phyloP scores from a whole-genome alignment of 345 rosid genomes.

The Nephelium lappaceum region DNA sequence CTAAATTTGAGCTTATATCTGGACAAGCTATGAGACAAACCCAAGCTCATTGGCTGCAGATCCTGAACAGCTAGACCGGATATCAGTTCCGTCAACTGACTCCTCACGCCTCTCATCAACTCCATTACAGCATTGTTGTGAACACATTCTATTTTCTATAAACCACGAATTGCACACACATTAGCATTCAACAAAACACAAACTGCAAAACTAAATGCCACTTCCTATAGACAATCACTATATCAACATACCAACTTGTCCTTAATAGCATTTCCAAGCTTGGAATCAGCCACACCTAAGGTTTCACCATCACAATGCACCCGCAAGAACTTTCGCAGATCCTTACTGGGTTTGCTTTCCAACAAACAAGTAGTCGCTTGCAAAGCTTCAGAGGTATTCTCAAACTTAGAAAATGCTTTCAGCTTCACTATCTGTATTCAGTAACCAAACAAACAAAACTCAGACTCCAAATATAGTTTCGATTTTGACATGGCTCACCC shows the following conservation, averaged over 20 bases:
- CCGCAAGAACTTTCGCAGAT: conserved; percentile 77
- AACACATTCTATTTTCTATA: conserved; percentile 90
- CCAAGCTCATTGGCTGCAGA: conserved; percentile 94
- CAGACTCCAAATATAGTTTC: not conserved
- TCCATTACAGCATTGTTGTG: conserved; percentile 93
- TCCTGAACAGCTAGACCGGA: conserved; percentile 78
- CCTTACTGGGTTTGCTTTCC: conserved; percentile 74
- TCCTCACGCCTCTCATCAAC: conserved; percentile 82
- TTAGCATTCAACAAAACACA: conserved; percentile 9
- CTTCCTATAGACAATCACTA: not conserved
- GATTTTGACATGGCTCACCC: no score
- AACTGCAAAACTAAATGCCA: not conserved
- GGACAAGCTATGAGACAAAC: conserved; percentile 90
- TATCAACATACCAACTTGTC: conserved; percentile 67
- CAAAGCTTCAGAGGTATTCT: conserved; percentile 85
- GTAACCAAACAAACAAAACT: not conserved
- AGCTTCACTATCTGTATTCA: conserved; percentile 66
- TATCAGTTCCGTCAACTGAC: conserved; percentile 85
- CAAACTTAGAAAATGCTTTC: conserved; percentile 85
- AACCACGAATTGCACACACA: conserved; percentile 6
- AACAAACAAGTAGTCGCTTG: conserved; percentile 71
- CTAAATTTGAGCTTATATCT: conserved; percentile 92
- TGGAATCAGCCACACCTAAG: conserved; percentile 84
- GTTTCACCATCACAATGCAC: conserved; percentile 70
- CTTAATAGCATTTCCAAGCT: conserved; percentile 91